Evolutionary conservation across 2,329 filamentous ascomycete species (phyloP).

Genomic region (Xylariomycetidae sp.): DNA sequence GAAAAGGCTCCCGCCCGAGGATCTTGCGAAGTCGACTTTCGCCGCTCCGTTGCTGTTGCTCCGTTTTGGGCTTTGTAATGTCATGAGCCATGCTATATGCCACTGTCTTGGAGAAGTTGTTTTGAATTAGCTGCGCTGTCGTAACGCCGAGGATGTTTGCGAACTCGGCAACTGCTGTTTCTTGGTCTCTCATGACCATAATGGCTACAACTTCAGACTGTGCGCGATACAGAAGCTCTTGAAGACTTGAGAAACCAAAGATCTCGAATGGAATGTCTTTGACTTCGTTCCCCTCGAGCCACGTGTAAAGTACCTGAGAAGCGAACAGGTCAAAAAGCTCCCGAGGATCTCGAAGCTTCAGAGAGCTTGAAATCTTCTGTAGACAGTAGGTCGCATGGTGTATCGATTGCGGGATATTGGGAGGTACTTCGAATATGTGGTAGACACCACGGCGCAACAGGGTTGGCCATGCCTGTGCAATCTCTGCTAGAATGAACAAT

Average conservation of each 20-base stretch:
- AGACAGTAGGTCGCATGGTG: constrained; percentile 72
- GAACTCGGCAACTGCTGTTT: constrained; percentile 57
- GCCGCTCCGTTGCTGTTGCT: constrained; percentile 47
- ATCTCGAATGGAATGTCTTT: constrained; percentile 76
- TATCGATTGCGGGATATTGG: constrained; percentile 59
- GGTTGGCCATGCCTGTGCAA: constrained; percentile 82
- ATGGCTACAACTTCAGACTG: constrained; percentile 76
- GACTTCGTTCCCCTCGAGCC: constrained; percentile 66
- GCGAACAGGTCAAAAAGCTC: constrained; percentile 80
- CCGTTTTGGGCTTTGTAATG: constrained; percentile 42
- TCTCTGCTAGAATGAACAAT: constrained; percentile 66
- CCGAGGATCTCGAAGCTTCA: constrained; percentile 61
- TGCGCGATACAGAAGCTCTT: constrained; percentile 64
- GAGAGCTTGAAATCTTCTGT: constrained; percentile 55
- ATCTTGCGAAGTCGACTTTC: constrained; percentile 65
- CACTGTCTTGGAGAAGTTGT: constrained; percentile 71
- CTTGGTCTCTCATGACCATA: constrained; percentile 74
- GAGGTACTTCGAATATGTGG: constrained; percentile 88
- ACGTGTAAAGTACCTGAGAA: constrained; percentile 85
- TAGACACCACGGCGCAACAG: constrained; percentile 84
- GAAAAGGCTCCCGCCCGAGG: constrained; percentile 63
- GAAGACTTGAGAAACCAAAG: constrained; percentile 70
- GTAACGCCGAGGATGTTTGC: constrained; percentile 51
- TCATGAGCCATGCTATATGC: constrained; percentile 83
- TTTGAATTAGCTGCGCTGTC: constrained; percentile 54